A percentile compares a stretch with the other conserved stretches of the same genome.
Evolutionary conservation across 163 green algal species (phyloP).

Genomic region (Scenedesmus sp.): DNA sequence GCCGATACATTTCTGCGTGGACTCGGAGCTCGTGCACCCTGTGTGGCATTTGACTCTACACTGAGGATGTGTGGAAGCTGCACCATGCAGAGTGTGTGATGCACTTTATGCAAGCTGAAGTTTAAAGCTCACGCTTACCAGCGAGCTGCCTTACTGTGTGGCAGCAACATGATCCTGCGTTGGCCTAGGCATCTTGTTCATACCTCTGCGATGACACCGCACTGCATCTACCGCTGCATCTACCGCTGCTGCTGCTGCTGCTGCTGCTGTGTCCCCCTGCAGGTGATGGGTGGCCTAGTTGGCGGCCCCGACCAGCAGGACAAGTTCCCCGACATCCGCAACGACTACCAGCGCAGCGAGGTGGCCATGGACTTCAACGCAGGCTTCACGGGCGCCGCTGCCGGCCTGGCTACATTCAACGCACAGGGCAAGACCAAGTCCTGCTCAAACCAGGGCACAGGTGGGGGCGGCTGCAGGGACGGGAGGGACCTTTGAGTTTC

Average conservation of each 20-base stretch:
- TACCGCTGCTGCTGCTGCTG: neutral
- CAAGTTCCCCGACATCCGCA: conserved; percentile 56
- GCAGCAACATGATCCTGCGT: too few relatives aligned
- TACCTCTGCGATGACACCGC: too few relatives aligned
- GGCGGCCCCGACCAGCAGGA: conserved; percentile 57
- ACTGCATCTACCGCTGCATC: too few relatives aligned
- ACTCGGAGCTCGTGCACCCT: too few relatives aligned
- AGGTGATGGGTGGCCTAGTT: conserved; percentile 52
- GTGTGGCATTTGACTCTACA: too few relatives aligned
- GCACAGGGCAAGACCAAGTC: neutral
- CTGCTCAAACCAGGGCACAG: neutral
- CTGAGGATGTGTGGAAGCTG: too few relatives aligned
- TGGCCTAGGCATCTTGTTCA: too few relatives aligned
- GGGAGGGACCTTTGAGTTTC: neutral
- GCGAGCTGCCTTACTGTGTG: too few relatives aligned
- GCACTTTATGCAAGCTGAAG: too few relatives aligned
- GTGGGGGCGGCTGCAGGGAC: neutral
- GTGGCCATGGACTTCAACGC: conserved; percentile 67
- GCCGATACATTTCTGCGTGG: too few relatives aligned
- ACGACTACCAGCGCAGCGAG: conserved; percentile 60
- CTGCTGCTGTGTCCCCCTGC: neutral
- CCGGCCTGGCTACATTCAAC: conserved; percentile 33
- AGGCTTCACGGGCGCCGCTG: conserved; percentile 54
- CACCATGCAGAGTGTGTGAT: too few relatives aligned
- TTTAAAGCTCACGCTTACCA: neutral